Conservation (phyloP, 768 basidiomycete genomes). For the Amanita rubescens region DNA sequence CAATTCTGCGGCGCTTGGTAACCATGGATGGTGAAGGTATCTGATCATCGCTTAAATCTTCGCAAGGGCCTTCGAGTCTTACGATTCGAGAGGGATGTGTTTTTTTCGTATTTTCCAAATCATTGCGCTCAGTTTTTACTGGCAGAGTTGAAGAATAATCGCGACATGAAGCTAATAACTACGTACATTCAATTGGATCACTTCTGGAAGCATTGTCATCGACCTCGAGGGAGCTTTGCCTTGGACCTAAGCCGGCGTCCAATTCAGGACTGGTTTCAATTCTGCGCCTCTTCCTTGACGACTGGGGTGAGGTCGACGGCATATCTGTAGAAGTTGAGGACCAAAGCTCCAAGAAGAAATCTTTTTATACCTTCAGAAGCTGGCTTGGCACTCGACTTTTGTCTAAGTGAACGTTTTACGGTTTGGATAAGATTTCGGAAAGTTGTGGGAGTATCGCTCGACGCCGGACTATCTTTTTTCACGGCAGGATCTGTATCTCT, state of each 20-base stretch:
- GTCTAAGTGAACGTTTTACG: too few species aligned
- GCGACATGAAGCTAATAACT: background rate
- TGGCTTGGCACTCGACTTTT: too few species aligned
- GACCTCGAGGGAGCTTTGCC: background rate
- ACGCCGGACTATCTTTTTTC: too few species aligned
- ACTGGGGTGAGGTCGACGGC: background rate
- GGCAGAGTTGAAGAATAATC: background rate
- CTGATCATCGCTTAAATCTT: background rate
- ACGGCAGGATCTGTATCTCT: too few species aligned
- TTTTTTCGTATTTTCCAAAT: background rate
- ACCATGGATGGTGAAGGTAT: background rate
- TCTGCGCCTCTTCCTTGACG: background rate
- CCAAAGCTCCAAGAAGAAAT: background rate
- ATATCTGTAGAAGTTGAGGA: background rate
- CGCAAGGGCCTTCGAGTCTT: background rate
- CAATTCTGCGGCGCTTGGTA: background rate
- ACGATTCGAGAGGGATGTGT: background rate
- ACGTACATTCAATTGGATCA: background rate
- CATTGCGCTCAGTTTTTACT: background rate
- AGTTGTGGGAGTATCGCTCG: too few species aligned
- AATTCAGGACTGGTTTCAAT: background rate
- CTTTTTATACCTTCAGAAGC: too few species aligned
- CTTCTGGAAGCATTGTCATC: background rate
- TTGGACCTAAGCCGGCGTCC: background rate
- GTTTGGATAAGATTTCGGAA: too few species aligned